Evolutionary conservation across 768 basidiomycete genomes (phyloP).

Genomic region (Cyathus striatus): DNA sequence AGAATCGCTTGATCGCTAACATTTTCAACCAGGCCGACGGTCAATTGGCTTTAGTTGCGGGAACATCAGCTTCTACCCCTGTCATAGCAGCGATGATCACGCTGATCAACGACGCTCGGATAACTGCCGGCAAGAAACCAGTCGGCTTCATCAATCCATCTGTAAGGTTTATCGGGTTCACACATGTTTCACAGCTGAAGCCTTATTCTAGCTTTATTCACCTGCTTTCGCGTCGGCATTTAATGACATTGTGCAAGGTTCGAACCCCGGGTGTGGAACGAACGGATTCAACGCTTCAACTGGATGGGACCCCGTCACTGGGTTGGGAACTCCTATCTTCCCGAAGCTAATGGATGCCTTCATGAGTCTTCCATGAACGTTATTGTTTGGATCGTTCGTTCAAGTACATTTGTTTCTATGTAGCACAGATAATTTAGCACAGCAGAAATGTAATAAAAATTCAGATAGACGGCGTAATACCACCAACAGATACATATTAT

Average conservation of each 20-base stretch:
- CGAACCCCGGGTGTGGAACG: slow-evolving; percentile 40
- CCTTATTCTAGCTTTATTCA: slow-evolving; percentile 36
- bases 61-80: slow-evolving; percentile 45
- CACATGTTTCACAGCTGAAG: slow-evolving; percentile 7
- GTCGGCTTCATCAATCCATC: slow-evolving; percentile 47
- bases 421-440: no score
- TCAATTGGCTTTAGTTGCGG: slow-evolving; percentile 32
- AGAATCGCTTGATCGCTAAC: background rate
- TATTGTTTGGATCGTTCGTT: no score
- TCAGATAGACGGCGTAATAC: no score
- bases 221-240: slow-evolving; percentile 32
- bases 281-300: slow-evolving; percentile 24
- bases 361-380: slow-evolving; percentile 20
- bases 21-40: slow-evolving; percentile 24
- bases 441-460: no score
- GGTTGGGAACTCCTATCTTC: slow-evolving; percentile 44
- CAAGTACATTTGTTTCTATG: no score
- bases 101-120: slow-evolving; percentile 48
- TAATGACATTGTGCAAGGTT: slow-evolving; percentile 42
- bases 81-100: slow-evolving; percentile 44
- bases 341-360: slow-evolving; percentile 25
- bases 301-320: slow-evolving; percentile 43
- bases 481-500: no score
- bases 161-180: slow-evolving; percentile 15
- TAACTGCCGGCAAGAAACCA: slow-evolving; percentile 31